Conservation (phyloP, 352 stramenopile genomes). For the Pythium guiyangense region DNA sequence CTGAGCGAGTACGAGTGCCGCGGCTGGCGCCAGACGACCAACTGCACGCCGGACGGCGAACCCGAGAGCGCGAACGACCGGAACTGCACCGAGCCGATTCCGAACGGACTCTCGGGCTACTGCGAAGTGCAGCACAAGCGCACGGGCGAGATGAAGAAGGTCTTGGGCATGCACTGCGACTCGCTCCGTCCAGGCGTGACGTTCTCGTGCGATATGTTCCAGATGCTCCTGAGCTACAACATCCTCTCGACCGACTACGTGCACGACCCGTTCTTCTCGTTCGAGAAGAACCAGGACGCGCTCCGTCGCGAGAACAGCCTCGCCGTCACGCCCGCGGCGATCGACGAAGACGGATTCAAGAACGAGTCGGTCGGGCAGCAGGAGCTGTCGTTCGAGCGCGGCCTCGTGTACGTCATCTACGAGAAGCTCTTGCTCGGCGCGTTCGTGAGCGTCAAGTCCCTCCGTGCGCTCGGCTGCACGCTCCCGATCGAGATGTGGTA, state of each 20-base stretch:
- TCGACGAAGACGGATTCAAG: not conserved
- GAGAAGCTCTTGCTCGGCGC: conserved; percentile 44
- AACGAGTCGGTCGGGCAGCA: conserved; percentile 15
- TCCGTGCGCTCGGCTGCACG: conserved; percentile 33
- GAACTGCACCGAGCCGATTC: conserved; percentile 31
- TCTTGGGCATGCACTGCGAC: conserved; percentile 62
- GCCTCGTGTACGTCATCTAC: conserved; percentile 47
- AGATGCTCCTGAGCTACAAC: conserved; percentile 32
- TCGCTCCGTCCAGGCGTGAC: conserved; percentile 31
- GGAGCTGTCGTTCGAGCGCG: conserved; percentile 22
- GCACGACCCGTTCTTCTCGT: conserved; percentile 36
- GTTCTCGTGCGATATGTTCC: conserved; percentile 42
- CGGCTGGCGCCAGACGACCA: conserved; percentile 32
- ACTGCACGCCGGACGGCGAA: conserved; percentile 36
- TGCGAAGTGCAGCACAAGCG: conserved; percentile 37
- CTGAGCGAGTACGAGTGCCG: conserved; percentile 62
- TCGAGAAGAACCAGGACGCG: conserved; percentile 19
- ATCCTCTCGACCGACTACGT: conserved; percentile 30
- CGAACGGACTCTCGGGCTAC: conserved; percentile 33
- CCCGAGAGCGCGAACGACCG: conserved; percentile 26
- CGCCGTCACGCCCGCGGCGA: conserved; percentile 3
- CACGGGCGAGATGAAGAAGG: conserved; percentile 22
- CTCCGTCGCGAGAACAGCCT: conserved; percentile 29
- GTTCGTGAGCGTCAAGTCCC: conserved; percentile 36
- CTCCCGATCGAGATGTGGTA: conserved; percentile 76